Evolutionary conservation across 2,329 filamentous ascomycete species (phyloP).

Genomic region (Scedosporium aurantiacum): DNA sequence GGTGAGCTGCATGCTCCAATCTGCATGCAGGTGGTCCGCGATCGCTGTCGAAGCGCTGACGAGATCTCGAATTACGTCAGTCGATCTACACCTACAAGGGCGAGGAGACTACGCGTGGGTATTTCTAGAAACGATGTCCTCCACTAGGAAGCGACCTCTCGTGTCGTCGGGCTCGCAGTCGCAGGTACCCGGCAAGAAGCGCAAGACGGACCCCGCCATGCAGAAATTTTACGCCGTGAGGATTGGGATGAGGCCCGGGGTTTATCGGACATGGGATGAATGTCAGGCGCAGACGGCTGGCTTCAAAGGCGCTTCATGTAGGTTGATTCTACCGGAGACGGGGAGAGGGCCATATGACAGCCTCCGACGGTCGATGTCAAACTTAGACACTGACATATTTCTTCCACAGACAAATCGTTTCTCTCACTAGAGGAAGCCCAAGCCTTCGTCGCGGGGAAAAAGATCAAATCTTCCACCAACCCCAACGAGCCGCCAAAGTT

Average conservation of each 20-base stretch:
- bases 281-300: slow-evolving; percentile 50
- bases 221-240: slow-evolving; percentile 55
- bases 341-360: background rate
- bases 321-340: slow-evolving; percentile 21
- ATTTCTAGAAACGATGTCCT: background rate
- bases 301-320: slow-evolving; percentile 56
- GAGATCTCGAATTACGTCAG: background rate
- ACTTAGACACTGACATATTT: slow-evolving; percentile 8
- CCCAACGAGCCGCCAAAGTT: slow-evolving; percentile 32
- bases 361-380: background rate
- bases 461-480: slow-evolving; percentile 21
- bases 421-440: slow-evolving; percentile 62
- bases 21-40: background rate
- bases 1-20: background rate
- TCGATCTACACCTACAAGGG: background rate
- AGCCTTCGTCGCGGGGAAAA: slow-evolving; percentile 57
- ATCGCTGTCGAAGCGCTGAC: background rate
- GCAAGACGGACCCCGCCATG: slow-evolving; percentile 31
- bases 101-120: background rate
- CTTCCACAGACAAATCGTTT: slow-evolving; percentile 65
- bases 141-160: slow-evolving; percentile 1
- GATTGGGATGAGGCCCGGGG: slow-evolving; percentile 43
- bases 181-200: slow-evolving; percentile 25
- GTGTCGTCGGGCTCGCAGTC: background rate
- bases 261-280: slow-evolving; percentile 52